phyloP scores from a whole-genome alignment of 2,329 filamentous ascomycete species.

The Aspergillus texensis region DNA sequence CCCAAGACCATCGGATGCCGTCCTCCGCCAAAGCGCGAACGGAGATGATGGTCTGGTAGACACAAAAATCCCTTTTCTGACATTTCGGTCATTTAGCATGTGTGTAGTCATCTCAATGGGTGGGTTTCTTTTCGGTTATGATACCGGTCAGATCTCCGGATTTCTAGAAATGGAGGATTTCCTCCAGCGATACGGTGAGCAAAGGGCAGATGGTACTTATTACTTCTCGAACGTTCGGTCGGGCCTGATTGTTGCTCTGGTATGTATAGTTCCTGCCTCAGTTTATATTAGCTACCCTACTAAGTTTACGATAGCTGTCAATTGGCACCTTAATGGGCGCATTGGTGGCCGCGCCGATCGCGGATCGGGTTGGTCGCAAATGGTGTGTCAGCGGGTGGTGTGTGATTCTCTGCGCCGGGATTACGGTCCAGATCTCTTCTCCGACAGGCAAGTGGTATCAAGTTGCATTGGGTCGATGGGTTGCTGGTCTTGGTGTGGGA shows the following conservation, averaged over 20 bases:
- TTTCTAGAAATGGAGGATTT: constrained; percentile 48
- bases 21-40: neutral
- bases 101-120: constrained; percentile 49
- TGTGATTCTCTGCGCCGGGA: constrained; percentile 41
- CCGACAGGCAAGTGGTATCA: constrained; percentile 43
- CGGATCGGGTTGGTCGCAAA: constrained; percentile 47
- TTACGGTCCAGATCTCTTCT: constrained; percentile 48
- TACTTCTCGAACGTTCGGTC: constrained; percentile 46
- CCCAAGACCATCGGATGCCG: neutral
- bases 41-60: constrained; percentile 13
- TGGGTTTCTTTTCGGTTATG: constrained; percentile 47
- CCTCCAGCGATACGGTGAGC: constrained; percentile 40
- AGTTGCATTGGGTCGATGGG: constrained; percentile 45
- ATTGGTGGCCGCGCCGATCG: constrained; percentile 43
- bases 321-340: constrained; percentile 49
- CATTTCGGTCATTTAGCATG: constrained; percentile 38
- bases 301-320: constrained; percentile 35
- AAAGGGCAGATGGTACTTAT: constrained; percentile 30
- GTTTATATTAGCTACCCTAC: neutral
- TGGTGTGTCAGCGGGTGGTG: constrained; percentile 46
- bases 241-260: constrained; percentile 46
- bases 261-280: constrained; percentile 20
- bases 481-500: constrained; percentile 49
- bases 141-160: constrained; percentile 49
- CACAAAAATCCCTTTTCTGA: constrained; percentile 27